Evolutionary conservation across 805 yeast species (phyloP), one percentile per base, ranked within the genome.

Genomic region (Candida caryicola): DNA sequence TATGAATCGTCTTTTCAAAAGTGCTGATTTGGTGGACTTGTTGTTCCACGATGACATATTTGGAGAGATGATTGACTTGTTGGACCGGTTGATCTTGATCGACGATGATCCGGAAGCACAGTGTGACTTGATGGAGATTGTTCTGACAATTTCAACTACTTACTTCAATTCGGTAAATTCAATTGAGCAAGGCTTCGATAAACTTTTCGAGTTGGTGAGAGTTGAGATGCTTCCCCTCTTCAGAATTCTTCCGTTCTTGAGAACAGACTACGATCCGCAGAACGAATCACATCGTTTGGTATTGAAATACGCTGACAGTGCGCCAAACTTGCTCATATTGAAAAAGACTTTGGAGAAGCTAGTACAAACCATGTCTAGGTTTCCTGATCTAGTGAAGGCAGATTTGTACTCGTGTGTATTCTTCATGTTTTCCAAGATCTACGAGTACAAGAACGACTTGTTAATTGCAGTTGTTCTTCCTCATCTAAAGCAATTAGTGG

Each of bases 181-280:
- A 73, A 72, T 47, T 64, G 72, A 18, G 64, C 55, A 21, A 60
- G 82, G 80, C 36, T 81, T 85, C 38, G 95, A 87, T 49, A 87
- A 85, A 51, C 62, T 88, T 31, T 87, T 91, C 57, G 97, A 91
- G 54, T 66, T 90, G 17, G 61, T 89, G 34, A 71, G 96, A 45
- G 73, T 89, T 4, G 74, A 77, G 13, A 69, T 85, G 65, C 67
- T 81, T 15, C 82, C 86, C 0, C 61, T 89, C 13, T 73, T 81
- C 18, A 71, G 67, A 21, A 62, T 74, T 6, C 60, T 84, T 30
- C 90, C 95, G 6, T 74, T 79, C 36, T 63, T 82, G 29, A 72
- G 74, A 39, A 73, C 70, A 19, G 73, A 69, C 29, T 71, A 54
- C 38, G 64, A 73, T 33, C 47, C 59, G 8, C 49, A 45, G 7